These are phyloP conservation scores for Carex parvula DNA, from an alignment of 176 grass and related monocot species.

Conservation along the genomic window DNA sequence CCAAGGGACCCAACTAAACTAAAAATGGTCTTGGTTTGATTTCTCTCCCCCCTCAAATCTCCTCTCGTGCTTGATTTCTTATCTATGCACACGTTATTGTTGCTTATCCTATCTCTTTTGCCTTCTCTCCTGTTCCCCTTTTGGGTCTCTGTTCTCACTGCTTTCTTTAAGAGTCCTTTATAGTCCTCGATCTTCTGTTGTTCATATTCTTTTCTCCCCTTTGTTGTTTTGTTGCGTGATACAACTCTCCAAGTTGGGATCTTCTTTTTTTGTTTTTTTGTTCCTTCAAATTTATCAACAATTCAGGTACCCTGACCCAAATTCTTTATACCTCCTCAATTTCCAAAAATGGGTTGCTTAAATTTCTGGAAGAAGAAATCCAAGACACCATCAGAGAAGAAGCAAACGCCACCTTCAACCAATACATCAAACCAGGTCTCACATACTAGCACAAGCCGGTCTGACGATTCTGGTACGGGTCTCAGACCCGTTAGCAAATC, in stretches of 20 bases:
- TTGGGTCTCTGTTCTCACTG: background rate
- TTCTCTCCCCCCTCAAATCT: no score
- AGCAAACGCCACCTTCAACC: background rate
- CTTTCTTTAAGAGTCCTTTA: background rate
- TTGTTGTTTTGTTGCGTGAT: background rate
- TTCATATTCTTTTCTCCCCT: background rate
- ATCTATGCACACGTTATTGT: background rate
- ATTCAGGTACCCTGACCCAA: background rate
- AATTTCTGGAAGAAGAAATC: conserved; percentile 39
- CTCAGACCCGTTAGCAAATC: conserved; percentile 59
- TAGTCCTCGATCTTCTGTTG: background rate
- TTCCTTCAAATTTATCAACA: background rate
- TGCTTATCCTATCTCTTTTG: background rate
- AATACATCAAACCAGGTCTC: conserved; percentile 21
- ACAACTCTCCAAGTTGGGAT: background rate
- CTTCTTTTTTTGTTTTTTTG: background rate
- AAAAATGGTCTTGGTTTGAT: no score
- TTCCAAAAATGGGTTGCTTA: conserved; percentile 53
- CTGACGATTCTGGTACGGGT: conserved; percentile 50
- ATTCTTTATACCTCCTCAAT: background rate
- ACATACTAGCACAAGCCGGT: conserved; percentile 61
- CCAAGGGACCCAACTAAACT: background rate
- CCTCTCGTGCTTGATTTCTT: background rate
- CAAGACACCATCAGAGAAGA: conserved; percentile 9
- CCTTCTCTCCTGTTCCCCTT: background rate